These are phyloP conservation scores for Scleroderma citrinum DNA, from an alignment of 768 basidiomycete species.

Conservation along the genomic window DNA sequence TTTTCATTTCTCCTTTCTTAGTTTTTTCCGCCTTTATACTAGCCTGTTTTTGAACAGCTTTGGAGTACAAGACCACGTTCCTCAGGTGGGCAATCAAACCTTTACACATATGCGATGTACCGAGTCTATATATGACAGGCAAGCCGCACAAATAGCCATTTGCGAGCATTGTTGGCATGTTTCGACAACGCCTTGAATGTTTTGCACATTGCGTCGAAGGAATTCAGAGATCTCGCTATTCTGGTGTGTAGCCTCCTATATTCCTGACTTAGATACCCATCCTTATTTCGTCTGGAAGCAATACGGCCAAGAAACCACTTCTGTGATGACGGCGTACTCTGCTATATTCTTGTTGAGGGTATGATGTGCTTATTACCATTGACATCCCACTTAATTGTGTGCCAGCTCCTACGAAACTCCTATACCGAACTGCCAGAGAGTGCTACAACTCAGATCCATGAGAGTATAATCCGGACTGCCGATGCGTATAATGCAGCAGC, in stretches of 20 bases:
- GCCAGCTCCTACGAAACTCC: slow-evolving; percentile 63
- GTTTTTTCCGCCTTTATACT: slow-evolving; percentile 71
- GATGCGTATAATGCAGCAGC: slow-evolving; percentile 76
- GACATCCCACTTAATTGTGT: slow-evolving; percentile 2
- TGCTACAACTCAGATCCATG: slow-evolving; percentile 59
- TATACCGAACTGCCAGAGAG: slow-evolving; percentile 57
- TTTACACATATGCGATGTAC: background rate
- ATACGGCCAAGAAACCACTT: slow-evolving; percentile 80
- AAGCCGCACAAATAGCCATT: slow-evolving; percentile 52
- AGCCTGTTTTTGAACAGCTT: slow-evolving; percentile 82
- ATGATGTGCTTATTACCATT: slow-evolving; percentile 7
- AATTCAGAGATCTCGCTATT: slow-evolving; percentile 69
- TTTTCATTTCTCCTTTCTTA: slow-evolving; percentile 73
- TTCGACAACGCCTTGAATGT: slow-evolving; percentile 69
- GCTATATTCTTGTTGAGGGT: slow-evolving; percentile 78
- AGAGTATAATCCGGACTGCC: slow-evolving; percentile 61
- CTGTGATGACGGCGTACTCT: slow-evolving; percentile 82
- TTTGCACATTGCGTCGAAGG: slow-evolving; percentile 64
- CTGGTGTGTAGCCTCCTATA: slow-evolving; percentile 51
- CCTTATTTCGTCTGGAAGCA: slow-evolving; percentile 40
- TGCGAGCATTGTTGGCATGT: slow-evolving; percentile 66
- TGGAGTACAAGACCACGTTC: slow-evolving; percentile 62
- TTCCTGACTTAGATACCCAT: background rate
- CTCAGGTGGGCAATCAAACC: slow-evolving; percentile 38
- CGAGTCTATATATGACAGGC: slow-evolving; percentile 33